These are phyloP conservation scores for Coemansia sp. DNA, from an alignment of 192 early-diverging fungal species.

Conservation along the genomic window DNA sequence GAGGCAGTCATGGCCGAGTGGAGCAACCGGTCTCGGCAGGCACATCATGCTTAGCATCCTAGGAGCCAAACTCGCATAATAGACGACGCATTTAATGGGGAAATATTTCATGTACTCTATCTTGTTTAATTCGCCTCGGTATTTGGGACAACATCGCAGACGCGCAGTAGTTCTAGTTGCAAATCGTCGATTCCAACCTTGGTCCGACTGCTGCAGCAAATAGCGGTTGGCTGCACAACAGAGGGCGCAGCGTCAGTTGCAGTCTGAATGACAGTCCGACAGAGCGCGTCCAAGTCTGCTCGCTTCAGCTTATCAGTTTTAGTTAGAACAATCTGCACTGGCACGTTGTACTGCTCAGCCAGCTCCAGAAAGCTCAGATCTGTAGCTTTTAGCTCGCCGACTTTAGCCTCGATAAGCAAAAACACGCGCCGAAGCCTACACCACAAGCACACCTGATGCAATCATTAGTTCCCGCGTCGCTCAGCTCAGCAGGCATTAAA, in stretches of 20 bases:
- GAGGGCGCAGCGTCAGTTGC: slow-evolving; percentile 31
- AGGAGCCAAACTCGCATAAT: too few relatives aligned
- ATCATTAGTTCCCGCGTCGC: not conserved
- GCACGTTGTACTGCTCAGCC: slow-evolving; percentile 23
- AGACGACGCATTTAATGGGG: not conserved
- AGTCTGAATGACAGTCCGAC: not conserved
- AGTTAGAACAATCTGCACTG: slow-evolving; percentile 46
- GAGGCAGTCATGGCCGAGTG: slow-evolving; percentile 18
- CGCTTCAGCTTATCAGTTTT: slow-evolving; percentile 54
- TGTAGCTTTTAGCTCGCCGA: slow-evolving; percentile 53
- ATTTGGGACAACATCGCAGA: slow-evolving; percentile 15
- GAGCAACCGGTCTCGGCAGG: not conserved
- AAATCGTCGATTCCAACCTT: slow-evolving; percentile 27
- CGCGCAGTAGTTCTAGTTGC: slow-evolving; percentile 43
- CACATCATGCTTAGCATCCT: too few relatives aligned
- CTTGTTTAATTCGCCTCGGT: not conserved
- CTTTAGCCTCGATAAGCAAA: slow-evolving; percentile 56
- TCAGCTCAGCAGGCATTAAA: not conserved
- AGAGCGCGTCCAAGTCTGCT: slow-evolving; percentile 18
- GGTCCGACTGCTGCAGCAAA: slow-evolving; percentile 38
- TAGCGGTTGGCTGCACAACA: slow-evolving; percentile 15
- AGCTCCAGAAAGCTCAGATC: slow-evolving; percentile 49
- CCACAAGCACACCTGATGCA: not conserved
- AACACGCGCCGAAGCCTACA: slow-evolving; percentile 50
- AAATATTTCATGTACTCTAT: not conserved